phyloP scores from a whole-genome alignment of 2,329 filamentous ascomycete genomes.

The Shiraia sp. region DNA sequence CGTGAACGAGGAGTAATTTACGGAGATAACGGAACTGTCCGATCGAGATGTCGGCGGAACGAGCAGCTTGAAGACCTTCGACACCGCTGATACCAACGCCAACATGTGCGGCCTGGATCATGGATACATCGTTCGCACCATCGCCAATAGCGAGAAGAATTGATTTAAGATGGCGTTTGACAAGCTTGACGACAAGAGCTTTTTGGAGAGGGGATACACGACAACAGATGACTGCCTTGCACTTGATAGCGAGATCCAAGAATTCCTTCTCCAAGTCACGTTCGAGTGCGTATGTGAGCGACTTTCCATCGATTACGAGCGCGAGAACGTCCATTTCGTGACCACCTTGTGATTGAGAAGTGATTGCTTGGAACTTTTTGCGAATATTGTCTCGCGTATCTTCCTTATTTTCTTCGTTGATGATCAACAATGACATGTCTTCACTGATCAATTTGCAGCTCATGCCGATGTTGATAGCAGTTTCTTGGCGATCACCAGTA shows the following conservation, averaged over 20 bases:
- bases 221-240: constrained; percentile 97
- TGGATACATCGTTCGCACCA: constrained; percentile 98
- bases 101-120: constrained; percentile 99
- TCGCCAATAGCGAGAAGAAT: constrained; percentile 96
- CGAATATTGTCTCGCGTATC: constrained; percentile 85
- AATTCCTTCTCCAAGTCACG: constrained; percentile 93
- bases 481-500: constrained; percentile 96
- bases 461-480: constrained; percentile 99
- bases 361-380: constrained; percentile 91
- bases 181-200: constrained; percentile 94
- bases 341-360: constrained; percentile 75
- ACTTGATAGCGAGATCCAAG: constrained; percentile 89
- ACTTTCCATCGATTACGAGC: constrained; percentile 94
- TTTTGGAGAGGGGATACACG: constrained; percentile 97
- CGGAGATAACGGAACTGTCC: constrained; percentile 93
- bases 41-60: constrained; percentile 94
- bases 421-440: constrained; percentile 96
- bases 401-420: constrained; percentile 83
- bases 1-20: constrained; percentile 92
- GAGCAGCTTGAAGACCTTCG: constrained; percentile 93
- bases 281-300: constrained; percentile 88
- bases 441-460: constrained; percentile 98
- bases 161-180: constrained; percentile 90
- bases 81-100: constrained; percentile 96
- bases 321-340: constrained; percentile 81